Base-by-base conservation (phyloP, 306 rosid species). In the Gillenia trifoliata region DNA sequence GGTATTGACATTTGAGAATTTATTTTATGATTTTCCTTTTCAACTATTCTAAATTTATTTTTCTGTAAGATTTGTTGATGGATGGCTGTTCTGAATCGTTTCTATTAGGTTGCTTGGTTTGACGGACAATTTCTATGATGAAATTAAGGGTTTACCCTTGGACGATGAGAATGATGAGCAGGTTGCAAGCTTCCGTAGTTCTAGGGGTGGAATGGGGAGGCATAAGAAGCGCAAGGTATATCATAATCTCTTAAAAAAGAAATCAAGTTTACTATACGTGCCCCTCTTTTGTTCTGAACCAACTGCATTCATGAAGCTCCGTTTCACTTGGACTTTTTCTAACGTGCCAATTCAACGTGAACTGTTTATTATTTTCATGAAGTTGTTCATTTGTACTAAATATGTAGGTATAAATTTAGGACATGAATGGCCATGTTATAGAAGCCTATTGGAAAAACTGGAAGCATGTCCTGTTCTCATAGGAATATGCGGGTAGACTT, bases 41-140 rank as follows among this genome's bases (percentile, higher is more conserved):
- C 62, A 33, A 34, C 38, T 59, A 29, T 57, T 7, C 8, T 1
- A 10, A 55, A 38, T 74, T 49, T 40, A 26, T 56, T 38, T 62
- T 26, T 62, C 70, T 30, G 71, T 64, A 50, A 75, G 54, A 56
- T 36, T 49, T 33, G 20, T 70, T 38, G 19, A 25, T 60, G 55
- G 67, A 76, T 70, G 68, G 41, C 76, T 57, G 4, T n/a, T 73
- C 28, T 70, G 70, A 50, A 64, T 73, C 78, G 56, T 73, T 59
- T 64, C 62, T 84, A 61, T 38, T 83, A 94, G 97, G 88, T 76
- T 92, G 90, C 88, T 82, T 79, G 95, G 92, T 81, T 85, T 92
- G 80, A 86, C 93, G 0, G 96, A 94, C 50, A 81, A 83, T 83
- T 90, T 92, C 82, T 94, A 57, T 74, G 98, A 92, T 11, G 99